These are phyloP conservation scores for Teratosphaeria epicoccoides DNA, from an alignment of 2,329 filamentous ascomycete genomes.

Conservation along the genomic window DNA sequence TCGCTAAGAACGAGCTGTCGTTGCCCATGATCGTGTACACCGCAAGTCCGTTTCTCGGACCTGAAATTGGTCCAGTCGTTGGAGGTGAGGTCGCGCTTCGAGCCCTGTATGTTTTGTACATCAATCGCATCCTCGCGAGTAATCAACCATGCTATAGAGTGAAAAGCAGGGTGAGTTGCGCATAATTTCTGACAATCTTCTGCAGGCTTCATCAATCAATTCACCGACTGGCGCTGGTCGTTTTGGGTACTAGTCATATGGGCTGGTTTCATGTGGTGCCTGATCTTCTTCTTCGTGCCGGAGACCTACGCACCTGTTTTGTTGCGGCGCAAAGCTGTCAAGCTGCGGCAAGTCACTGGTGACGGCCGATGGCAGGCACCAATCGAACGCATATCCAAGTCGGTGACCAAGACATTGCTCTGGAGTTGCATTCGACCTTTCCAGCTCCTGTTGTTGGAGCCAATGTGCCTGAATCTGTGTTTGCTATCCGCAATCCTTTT, in stretches of 20 bases:
- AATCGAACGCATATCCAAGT: conserved; percentile 61
- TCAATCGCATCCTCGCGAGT: not conserved
- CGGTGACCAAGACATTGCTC: conserved; percentile 45
- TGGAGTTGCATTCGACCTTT: conserved; percentile 55
- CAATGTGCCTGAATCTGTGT: conserved; percentile 76
- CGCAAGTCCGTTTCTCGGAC: conserved; percentile 48
- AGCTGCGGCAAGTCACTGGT: conserved; percentile 63
- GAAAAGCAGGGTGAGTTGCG: not conserved
- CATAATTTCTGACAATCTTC: conserved; percentile 22
- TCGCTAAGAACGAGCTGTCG: conserved; percentile 56
- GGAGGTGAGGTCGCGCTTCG: not conserved
- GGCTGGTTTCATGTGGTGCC: conserved; percentile 52
- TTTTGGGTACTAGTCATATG: conserved; percentile 81
- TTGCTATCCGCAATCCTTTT: conserved; percentile 75
- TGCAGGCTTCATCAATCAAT: conserved; percentile 75
- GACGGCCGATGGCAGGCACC: conserved; percentile 66
- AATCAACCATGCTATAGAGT: not conserved
- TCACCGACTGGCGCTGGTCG: conserved; percentile 65
- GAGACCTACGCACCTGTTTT: conserved; percentile 74
- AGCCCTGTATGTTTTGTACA: not conserved
- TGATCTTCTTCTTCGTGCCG: conserved; percentile 64
- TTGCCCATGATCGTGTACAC: conserved; percentile 71
- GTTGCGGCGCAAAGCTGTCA: conserved; percentile 59
- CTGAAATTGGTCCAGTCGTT: conserved; percentile 41
- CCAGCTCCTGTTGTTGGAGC: conserved; percentile 60